Evolutionary conservation across 2,329 filamentous ascomycete species (phyloP).

Genomic region (Grosmannia huntii): DNA sequence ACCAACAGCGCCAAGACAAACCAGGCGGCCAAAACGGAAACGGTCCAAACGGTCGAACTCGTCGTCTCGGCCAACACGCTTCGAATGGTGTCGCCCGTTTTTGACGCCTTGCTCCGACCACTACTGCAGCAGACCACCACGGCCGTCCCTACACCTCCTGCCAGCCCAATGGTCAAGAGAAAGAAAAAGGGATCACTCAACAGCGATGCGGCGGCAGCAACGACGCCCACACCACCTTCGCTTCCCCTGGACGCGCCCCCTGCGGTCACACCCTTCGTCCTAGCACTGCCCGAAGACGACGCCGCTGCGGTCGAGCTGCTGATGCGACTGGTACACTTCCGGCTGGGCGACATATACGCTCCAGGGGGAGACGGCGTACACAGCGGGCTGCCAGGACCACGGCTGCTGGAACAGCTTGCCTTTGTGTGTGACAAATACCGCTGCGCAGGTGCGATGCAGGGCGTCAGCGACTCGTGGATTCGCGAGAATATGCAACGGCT

Average conservation of each 20-base stretch:
- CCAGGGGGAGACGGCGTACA: not conserved
- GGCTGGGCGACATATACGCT: conserved; percentile 1
- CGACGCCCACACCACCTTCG: not conserved
- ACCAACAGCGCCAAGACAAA: not conserved
- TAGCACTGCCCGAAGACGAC: conserved; percentile 10
- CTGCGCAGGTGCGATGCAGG: conserved; percentile 6
- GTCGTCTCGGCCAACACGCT: conserved; percentile 10
- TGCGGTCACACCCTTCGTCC: not conserved
- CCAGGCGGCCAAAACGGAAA: not conserved
- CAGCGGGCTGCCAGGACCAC: conserved; percentile 3
- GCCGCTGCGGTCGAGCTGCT: conserved; percentile 8
- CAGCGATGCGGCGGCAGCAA: not conserved
- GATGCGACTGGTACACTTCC: conserved; percentile 9
- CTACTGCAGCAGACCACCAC: not conserved
- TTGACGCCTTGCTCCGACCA: conserved; percentile 5
- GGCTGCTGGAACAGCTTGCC: conserved; percentile 7
- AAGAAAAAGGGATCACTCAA: not conserved
- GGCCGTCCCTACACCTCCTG: not conserved
- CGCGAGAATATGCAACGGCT: conserved; percentile 2
- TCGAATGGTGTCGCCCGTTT: conserved; percentile 10
- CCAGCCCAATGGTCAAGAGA: not conserved
- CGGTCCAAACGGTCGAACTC: conserved; percentile 4
- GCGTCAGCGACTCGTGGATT: conserved; percentile 7
- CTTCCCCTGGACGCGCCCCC: not conserved
- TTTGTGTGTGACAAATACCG: conserved; percentile 11